Evolutionary conservation across 352 stramenopile genomes (phyloP).

Genomic region (Phytophthora citricola): DNA sequence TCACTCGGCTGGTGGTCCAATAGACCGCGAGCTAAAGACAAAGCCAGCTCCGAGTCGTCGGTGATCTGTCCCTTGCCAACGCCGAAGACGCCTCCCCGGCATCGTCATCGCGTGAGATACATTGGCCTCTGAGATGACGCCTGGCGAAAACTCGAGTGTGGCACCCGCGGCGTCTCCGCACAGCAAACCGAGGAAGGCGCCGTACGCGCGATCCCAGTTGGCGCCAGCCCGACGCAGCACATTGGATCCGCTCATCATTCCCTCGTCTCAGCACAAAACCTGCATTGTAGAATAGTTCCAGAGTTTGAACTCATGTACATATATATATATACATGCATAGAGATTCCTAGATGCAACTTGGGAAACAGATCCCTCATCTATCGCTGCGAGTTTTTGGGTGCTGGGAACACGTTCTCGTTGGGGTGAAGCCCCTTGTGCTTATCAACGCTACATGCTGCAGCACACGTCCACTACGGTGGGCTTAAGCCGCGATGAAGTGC

Average conservation of each 20-base stretch:
- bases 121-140: slow-evolving; percentile 32
- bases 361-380: slow-evolving; percentile 1
- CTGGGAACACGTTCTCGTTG: too few relatives aligned
- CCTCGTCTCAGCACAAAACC: slow-evolving; percentile 17
- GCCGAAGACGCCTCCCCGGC: slow-evolving; percentile 51
- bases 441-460: too few relatives aligned
- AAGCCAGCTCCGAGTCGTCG: slow-evolving; percentile 67
- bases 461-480: background rate
- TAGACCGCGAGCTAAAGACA: slow-evolving; percentile 50
- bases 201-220: slow-evolving; percentile 47
- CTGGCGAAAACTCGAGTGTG: slow-evolving; percentile 54
- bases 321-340: too few relatives aligned
- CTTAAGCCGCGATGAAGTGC: background rate
- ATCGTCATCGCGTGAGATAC: slow-evolving; percentile 50
- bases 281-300: background rate
- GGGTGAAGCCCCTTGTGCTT: too few relatives aligned
- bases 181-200: slow-evolving; percentile 54
- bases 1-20: slow-evolving; percentile 26
- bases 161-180: slow-evolving; percentile 62
- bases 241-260: slow-evolving; percentile 9
- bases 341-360: background rate
- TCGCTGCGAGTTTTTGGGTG: background rate
- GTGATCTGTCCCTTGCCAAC: slow-evolving; percentile 62
- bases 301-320: too few relatives aligned
- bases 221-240: slow-evolving; percentile 11